Percentiles rank a stretch among this genome's conserved stretches.
Conservation (phyloP, 495 filamentous ascomycete genomes). For the Umbilicaria muhlenbergii region DNA sequence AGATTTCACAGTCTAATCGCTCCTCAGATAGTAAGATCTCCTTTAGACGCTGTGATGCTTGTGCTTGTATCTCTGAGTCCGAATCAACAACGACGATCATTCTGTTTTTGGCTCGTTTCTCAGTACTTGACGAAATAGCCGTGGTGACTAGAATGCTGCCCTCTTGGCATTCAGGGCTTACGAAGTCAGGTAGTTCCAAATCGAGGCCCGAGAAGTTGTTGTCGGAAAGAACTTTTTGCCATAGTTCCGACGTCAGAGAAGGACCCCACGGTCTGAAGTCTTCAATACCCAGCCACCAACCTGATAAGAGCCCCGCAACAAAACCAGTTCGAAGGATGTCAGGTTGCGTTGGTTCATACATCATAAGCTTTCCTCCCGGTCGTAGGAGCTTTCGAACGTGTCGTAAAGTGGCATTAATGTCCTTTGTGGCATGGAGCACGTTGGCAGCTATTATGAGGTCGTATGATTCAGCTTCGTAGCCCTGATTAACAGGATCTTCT, state of each 20-base stretch:
- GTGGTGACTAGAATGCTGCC: slow-evolving; percentile 6
- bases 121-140: neutral
- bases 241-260: slow-evolving; percentile 7
- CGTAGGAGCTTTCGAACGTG: slow-evolving; percentile 21
- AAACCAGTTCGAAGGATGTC: neutral
- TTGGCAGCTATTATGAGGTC: slow-evolving; percentile 37
- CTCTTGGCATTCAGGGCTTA: neutral
- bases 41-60: too few relatives aligned
- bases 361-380: slow-evolving; percentile 22
- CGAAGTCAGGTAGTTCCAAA: slow-evolving; percentile 1
- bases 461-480: slow-evolving; percentile 27
- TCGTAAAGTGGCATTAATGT: slow-evolving; percentile 17
- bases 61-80: neutral
- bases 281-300: slow-evolving; percentile 8
- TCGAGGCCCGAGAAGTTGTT: slow-evolving; percentile 15
- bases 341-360: slow-evolving; percentile 21
- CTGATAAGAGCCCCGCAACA: slow-evolving; percentile 7
- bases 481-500: slow-evolving; percentile 29
- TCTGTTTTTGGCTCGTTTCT: slow-evolving; percentile 1
- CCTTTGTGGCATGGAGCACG: slow-evolving; percentile 30
- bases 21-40: too few relatives aligned
- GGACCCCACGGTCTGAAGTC: slow-evolving; percentile 8
- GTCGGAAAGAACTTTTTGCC: slow-evolving; percentile 10
- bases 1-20: too few relatives aligned
- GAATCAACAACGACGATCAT: neutral